These are phyloP conservation scores for Colletotrichum sp. DNA, from an alignment of 2,329 filamentous ascomycete genomes.

Conservation along the genomic window DNA sequence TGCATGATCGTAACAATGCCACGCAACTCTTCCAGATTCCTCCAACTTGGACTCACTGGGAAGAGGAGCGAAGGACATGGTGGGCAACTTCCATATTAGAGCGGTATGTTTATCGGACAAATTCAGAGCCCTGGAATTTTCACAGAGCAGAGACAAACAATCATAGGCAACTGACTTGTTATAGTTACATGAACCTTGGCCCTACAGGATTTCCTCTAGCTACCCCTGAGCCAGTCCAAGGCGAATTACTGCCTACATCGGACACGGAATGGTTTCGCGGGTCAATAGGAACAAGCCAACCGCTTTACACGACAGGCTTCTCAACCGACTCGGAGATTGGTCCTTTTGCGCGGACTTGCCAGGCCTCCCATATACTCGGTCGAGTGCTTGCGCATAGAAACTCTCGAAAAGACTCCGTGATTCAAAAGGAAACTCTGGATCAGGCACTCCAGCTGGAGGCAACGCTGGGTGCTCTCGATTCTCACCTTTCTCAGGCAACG, in stretches of 20 bases:
- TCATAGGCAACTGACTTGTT: background rate
- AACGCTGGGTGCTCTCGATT: background rate
- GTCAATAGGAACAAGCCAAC: slow-evolving; percentile 28
- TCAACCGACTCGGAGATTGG: slow-evolving; percentile 15
- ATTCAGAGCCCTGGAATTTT: background rate
- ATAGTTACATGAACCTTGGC: slow-evolving; percentile 26
- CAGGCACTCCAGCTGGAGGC: slow-evolving; percentile 22
- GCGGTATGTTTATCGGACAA: slow-evolving; percentile 25
- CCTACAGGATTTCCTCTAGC: slow-evolving; percentile 26
- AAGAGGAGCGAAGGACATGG: slow-evolving; percentile 36
- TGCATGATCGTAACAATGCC: slow-evolving; percentile 28
- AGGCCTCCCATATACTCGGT: slow-evolving; percentile 35
- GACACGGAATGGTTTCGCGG: slow-evolving; percentile 31
- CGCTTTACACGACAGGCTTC: slow-evolving; percentile 22
- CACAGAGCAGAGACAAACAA: background rate
- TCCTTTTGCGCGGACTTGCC: slow-evolving; percentile 33
- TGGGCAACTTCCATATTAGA: slow-evolving; percentile 38
- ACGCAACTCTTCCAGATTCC: slow-evolving; percentile 29
- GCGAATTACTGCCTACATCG: slow-evolving; percentile 30
- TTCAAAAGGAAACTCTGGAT: background rate
- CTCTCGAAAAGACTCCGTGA: background rate
- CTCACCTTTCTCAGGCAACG: background rate
- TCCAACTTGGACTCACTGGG: slow-evolving; percentile 31
- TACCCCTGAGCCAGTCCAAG: slow-evolving; percentile 28
- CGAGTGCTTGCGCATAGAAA: slow-evolving; percentile 29